These are phyloP conservation scores for Puccinia polysora DNA, from an alignment of 1,284 basidiomycete species.

Conservation along the genomic window DNA sequence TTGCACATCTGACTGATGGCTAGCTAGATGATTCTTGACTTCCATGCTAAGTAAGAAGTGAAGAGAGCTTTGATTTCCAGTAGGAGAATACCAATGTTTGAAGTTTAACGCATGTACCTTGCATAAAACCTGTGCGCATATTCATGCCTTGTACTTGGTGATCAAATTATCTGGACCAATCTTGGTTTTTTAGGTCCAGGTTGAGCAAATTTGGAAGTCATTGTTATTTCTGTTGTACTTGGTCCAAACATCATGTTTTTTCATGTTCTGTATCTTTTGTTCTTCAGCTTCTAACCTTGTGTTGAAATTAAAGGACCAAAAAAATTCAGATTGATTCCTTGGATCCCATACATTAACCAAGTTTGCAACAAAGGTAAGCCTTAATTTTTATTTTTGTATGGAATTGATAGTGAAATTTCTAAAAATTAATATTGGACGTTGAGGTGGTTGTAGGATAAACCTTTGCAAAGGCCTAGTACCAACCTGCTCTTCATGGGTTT, in stretches of 20 bases:
- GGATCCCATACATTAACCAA: too few relatives aligned
- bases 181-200: neutral
- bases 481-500: too few relatives aligned
- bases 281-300: neutral
- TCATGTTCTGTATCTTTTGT: neutral
- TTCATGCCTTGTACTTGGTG: neutral
- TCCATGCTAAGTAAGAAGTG: neutral
- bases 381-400: too few relatives aligned
- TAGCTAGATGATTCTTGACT: neutral
- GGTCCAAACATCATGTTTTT: neutral
- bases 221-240: neutral
- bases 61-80: neutral
- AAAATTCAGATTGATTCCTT: neutral
- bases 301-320: neutral
- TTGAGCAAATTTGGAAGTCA: neutral
- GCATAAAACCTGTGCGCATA: neutral
- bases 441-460: too few relatives aligned
- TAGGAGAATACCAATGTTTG: neutral
- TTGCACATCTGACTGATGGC: neutral
- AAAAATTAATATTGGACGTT: too few relatives aligned
- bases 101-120: neutral
- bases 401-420: too few relatives aligned
- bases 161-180: neutral
- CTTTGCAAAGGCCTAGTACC: too few relatives aligned
- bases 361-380: too few relatives aligned